Evolutionary conservation across 345 rosid genomes (phyloP), one percentile per base, ranked within the genome.

Genomic region (Gossypium turneri): DNA sequence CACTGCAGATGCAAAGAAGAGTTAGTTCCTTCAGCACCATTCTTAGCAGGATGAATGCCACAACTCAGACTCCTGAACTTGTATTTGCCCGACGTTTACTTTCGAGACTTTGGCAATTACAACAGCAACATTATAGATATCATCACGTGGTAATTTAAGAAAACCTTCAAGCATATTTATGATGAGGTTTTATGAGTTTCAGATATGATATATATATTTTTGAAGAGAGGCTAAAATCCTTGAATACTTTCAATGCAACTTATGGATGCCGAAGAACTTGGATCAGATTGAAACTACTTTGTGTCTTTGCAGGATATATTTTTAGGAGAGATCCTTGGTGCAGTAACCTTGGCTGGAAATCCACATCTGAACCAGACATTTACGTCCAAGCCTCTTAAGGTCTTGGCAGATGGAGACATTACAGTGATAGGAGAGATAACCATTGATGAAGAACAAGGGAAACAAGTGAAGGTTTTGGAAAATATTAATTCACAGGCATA

Each of bases 311-410:
- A 91, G 98, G 92, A 90, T 67, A 86, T 80, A 34, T 94, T 92
- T 85, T 79, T 88, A 78, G 97, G 98, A 4, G 97, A 94, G 81
- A 77, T 92, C 65, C 84, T 90, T 22, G 98, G 98, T 38, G 97
- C 94, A 16, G 82, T 87, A 19, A 29, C 77, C 60, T 29, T 74
- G 48, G 70, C 65, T 9, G 70, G 70, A 19, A 34, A 81, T 75
- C 16, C 72, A 3, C 19, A 22, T 47, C 43, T 78, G 43, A 58
- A 81, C 17, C 76, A n/a, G 34, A 70, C 59, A 3, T 74, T 70
- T 56, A 43, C 17, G 3, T 53, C 20, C 29, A 74, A 43, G 47
- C 53, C 67, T 15, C 44, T 82, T 34, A 74, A 70, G 76, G 47
- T 82, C 65, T 10, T 66, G 12, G 77, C 77, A n/a, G 73, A 74